A percentile compares a stretch with the other conserved stretches of the same genome.
Conservation (phyloP, 495 filamentous ascomycete species). For the Daldinia bambusicola region DNA sequence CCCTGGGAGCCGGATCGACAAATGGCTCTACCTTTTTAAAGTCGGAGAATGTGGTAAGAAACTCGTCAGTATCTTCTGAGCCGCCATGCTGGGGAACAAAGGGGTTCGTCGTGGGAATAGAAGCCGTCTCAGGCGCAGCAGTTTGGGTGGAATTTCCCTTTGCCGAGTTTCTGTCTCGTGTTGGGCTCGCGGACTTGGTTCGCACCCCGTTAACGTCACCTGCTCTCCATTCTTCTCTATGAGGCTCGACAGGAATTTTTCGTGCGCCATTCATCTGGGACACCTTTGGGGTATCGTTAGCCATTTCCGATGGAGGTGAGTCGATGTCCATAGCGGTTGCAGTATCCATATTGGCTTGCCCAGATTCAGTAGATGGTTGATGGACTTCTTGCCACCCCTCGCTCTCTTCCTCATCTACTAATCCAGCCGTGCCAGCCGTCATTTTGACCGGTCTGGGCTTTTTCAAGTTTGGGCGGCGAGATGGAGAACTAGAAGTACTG, state of each 20-base stretch:
- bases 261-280: slow-evolving; percentile 49
- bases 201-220: slow-evolving; percentile 51
- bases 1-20: slow-evolving; percentile 55
- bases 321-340: slow-evolving; percentile 68
- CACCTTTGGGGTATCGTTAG: slow-evolving; percentile 31
- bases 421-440: slow-evolving; percentile 56
- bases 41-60: slow-evolving; percentile 69
- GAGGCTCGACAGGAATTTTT: slow-evolving; percentile 58
- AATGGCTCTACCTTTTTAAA: slow-evolving; percentile 76
- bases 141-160: slow-evolving; percentile 29
- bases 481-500: slow-evolving; percentile 52
- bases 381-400: slow-evolving; percentile 37
- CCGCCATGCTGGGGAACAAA: slow-evolving; percentile 47
- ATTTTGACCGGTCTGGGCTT: slow-evolving; percentile 57
- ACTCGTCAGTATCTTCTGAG: slow-evolving; percentile 58
- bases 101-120: slow-evolving; percentile 42
- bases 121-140: slow-evolving; percentile 32
- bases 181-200: slow-evolving; percentile 42
- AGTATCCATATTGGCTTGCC: slow-evolving; percentile 40
- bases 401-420: slow-evolving; percentile 58
- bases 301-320: slow-evolving; percentile 49
- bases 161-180: slow-evolving; percentile 40
- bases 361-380: slow-evolving; percentile 21
- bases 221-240: slow-evolving; percentile 61
- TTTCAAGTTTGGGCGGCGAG: slow-evolving; percentile 48